phyloP scores from a whole-genome alignment of 352 stramenopile species.

The Pythium oligandrum region DNA sequence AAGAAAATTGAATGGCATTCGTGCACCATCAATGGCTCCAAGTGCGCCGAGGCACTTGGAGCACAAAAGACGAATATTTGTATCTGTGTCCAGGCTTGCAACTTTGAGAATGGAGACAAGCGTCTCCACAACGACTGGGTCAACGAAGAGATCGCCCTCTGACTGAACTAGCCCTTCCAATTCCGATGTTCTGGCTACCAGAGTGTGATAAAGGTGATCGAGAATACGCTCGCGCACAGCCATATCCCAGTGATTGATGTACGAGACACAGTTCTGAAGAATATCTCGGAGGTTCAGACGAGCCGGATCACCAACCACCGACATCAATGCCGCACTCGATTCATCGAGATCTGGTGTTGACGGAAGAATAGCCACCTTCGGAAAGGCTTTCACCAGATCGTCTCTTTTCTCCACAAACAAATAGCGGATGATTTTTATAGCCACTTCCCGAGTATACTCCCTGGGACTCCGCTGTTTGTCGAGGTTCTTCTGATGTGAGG shows the following conservation, averaged over 20 bases:
- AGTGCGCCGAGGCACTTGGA: slow-evolving; percentile 71
- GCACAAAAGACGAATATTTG: slow-evolving; percentile 65
- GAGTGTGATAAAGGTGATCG: slow-evolving; percentile 53
- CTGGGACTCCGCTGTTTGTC: not conserved
- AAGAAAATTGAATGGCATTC: slow-evolving; percentile 66
- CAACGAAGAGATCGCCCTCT: slow-evolving; percentile 62
- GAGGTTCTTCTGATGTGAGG: too few relatives aligned
- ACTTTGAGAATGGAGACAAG: slow-evolving; percentile 69
- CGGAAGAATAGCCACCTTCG: slow-evolving; percentile 63
- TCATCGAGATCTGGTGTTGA: slow-evolving; percentile 62
- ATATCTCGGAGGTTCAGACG: slow-evolving; percentile 27
- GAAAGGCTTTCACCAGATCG: slow-evolving; percentile 60
- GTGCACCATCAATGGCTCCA: slow-evolving; percentile 73
- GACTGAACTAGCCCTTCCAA: slow-evolving; percentile 65
- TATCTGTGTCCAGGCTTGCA: slow-evolving; percentile 53
- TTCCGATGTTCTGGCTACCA: slow-evolving; percentile 59
- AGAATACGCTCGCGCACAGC: slow-evolving; percentile 76
- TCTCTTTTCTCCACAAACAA: slow-evolving; percentile 66
- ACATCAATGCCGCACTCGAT: slow-evolving; percentile 47
- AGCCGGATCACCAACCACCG: slow-evolving; percentile 57
- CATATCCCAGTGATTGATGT: slow-evolving; percentile 76
- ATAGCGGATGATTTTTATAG: slow-evolving; percentile 30
- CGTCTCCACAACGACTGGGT: slow-evolving; percentile 46
- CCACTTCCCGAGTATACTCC: slow-evolving; percentile 2
- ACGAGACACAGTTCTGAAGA: slow-evolving; percentile 46